Conservation (phyloP, 2,329 filamentous ascomycete genomes). For the Dothidotthia symphoricarpi region DNA sequence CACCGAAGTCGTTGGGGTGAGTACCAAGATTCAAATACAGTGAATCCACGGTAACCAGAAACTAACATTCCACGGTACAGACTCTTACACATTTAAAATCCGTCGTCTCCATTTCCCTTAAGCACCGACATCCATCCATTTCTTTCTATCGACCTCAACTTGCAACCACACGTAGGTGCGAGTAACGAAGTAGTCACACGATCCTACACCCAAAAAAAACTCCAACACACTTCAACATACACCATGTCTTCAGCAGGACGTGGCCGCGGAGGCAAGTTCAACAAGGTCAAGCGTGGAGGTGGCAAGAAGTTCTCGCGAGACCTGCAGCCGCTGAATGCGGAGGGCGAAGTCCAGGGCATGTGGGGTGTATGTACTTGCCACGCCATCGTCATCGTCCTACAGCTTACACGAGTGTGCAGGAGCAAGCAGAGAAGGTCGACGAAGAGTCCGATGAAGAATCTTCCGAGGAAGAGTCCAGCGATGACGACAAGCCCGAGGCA, state of each 20-base stretch:
- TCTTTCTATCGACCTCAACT: slow-evolving; percentile 8
- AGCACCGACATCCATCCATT: slow-evolving; percentile 9
- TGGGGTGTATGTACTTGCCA: slow-evolving; percentile 62
- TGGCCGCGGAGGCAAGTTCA: slow-evolving; percentile 89
- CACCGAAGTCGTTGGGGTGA: background rate
- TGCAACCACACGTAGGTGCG: slow-evolving; percentile 1
- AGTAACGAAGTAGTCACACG: slow-evolving; percentile 1
- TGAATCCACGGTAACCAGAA: background rate
- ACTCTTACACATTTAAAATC: slow-evolving; percentile 1
- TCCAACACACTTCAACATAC: slow-evolving; percentile 15
- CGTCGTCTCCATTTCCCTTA: background rate
- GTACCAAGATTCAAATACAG: background rate
- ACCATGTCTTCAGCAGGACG: slow-evolving; percentile 57
- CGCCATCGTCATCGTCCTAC: background rate
- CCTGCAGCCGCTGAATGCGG: slow-evolving; percentile 80
- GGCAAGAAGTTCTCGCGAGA: slow-evolving; percentile 95
- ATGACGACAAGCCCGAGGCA: slow-evolving; percentile 44
- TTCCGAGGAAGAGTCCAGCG: slow-evolving; percentile 46
- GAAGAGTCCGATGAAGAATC: slow-evolving; percentile 47
- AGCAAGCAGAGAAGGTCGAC: slow-evolving; percentile 51
- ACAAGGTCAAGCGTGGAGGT: slow-evolving; percentile 88
- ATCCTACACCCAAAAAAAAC: slow-evolving; percentile 4
- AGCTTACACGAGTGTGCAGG: slow-evolving; percentile 14
- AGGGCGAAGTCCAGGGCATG: slow-evolving; percentile 86
- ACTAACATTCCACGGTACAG: slow-evolving; percentile 12